phyloP scores from a whole-genome alignment of 2,329 filamentous ascomycete species.

The Fusarium robinianum region DNA sequence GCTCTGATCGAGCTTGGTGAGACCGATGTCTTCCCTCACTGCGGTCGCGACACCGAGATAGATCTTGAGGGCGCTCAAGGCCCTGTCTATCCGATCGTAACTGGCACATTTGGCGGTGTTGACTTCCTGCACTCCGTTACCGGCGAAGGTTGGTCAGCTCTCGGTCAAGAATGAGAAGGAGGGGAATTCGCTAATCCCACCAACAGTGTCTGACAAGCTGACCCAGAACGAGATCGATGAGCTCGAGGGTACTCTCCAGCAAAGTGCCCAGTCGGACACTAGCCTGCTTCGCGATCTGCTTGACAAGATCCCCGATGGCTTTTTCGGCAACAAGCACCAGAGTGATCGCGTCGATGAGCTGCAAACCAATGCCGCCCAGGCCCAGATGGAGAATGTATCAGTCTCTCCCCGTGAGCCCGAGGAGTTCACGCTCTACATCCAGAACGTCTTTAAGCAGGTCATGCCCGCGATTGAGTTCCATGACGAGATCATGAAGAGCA shows the following conservation, averaged over 20 bases:
- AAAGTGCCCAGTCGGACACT: constrained; percentile 66
- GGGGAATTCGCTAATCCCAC: constrained; percentile 18
- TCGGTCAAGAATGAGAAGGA: neutral
- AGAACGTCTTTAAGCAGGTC: constrained; percentile 75
- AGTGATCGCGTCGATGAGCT: constrained; percentile 78
- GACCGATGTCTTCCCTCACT: constrained; percentile 80
- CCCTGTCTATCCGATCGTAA: constrained; percentile 79
- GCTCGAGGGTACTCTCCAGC: constrained; percentile 79
- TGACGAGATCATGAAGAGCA: constrained; percentile 81
- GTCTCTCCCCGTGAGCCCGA: constrained; percentile 82
- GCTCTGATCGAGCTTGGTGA: constrained; percentile 87
- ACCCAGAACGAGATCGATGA: constrained; percentile 90
- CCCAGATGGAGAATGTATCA: constrained; percentile 74
- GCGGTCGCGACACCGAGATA: constrained; percentile 74
- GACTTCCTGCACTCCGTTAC: constrained; percentile 91
- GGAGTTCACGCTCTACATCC: constrained; percentile 78
- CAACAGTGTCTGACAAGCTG: constrained; percentile 86
- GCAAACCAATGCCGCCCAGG: constrained; percentile 72
- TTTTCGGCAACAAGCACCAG: constrained; percentile 77
- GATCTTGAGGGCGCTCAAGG: constrained; percentile 67
- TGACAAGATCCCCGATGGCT: constrained; percentile 77
- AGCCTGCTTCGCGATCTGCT: constrained; percentile 79
- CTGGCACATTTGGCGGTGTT: constrained; percentile 91
- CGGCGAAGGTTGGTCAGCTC: constrained; percentile 56
- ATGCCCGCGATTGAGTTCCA: constrained; percentile 92